phyloP scores from a whole-genome alignment of 495 filamentous ascomycete species.

The Corynascus novoguineensis region DNA sequence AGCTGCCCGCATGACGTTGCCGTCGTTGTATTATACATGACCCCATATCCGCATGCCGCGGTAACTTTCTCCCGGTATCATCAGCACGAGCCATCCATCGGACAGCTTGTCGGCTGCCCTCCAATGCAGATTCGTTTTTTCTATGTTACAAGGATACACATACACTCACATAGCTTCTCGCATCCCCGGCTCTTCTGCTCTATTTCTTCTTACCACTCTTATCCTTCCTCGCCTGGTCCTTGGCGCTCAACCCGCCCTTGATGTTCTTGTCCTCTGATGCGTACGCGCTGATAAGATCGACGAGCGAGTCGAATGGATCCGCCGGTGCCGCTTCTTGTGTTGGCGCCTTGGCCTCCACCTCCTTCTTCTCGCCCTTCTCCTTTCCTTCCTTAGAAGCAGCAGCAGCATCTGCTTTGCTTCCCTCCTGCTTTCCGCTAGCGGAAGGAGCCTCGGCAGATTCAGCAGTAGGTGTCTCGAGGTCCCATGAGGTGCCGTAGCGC shows the following conservation, averaged over 20 bases:
- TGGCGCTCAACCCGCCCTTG: constrained; percentile 27
- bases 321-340: constrained; percentile 22
- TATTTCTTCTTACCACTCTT: constrained; percentile 28
- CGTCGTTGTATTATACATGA: constrained; percentile 21
- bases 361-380: constrained; percentile 17
- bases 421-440: constrained; percentile 8
- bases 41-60: not conserved
- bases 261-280: constrained; percentile 32
- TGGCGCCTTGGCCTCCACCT: constrained; percentile 19
- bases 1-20: not conserved
- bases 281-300: constrained; percentile 67
- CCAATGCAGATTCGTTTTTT: constrained; percentile 9
- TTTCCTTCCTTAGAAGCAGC: constrained; percentile 21
- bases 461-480: constrained; percentile 37
- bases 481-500: constrained; percentile 78
- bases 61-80: not conserved
- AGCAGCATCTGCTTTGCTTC: not conserved
- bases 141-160: constrained; percentile 15
- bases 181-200: not conserved
- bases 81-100: not conserved
- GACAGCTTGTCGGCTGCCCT: not conserved
- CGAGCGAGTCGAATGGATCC: constrained; percentile 48
- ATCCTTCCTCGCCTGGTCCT: constrained; percentile 30
- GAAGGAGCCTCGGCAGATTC: constrained; percentile 18
- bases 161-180: not conserved